Percentiles rank a stretch among this genome's conserved stretches.
Conservation (phyloP, 257 asterid species). For the Solanum sitiens region DNA sequence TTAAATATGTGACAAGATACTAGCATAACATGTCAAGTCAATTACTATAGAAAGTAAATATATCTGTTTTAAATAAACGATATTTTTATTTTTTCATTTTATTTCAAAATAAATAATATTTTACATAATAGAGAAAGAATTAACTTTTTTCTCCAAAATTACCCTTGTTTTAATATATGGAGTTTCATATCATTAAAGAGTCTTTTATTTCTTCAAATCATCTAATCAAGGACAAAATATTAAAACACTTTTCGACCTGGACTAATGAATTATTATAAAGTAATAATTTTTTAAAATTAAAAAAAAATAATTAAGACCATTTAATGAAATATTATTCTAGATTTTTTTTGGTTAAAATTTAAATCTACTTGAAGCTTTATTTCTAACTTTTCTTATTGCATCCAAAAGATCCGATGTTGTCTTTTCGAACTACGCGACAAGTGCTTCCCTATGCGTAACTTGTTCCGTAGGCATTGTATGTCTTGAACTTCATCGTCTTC, state of each 20-base stretch:
- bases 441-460: neutral
- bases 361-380: too few relatives aligned
- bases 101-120: neutral
- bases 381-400: neutral
- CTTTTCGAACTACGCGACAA: neutral
- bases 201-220: neutral
- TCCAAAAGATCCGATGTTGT: neutral
- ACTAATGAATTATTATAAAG: too few relatives aligned
- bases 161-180: neutral
- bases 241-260: neutral
- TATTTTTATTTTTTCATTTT: too few relatives aligned
- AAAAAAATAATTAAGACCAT: too few relatives aligned
- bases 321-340: too few relatives aligned
- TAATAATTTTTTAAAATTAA: too few relatives aligned
- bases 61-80: neutral
- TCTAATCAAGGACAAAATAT: neutral
- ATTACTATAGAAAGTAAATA: neutral
- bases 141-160: neutral
- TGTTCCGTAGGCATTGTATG: too few relatives aligned
- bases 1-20: neutral
- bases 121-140: neutral
- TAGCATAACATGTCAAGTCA: neutral
- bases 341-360: too few relatives aligned
- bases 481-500: too few relatives aligned
- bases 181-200: neutral